A percentile compares a stretch with the other conserved stretches of the same genome.
Conservation (phyloP, 2,329 filamentous ascomycete genomes). For the Scytalidium sp. region DNA sequence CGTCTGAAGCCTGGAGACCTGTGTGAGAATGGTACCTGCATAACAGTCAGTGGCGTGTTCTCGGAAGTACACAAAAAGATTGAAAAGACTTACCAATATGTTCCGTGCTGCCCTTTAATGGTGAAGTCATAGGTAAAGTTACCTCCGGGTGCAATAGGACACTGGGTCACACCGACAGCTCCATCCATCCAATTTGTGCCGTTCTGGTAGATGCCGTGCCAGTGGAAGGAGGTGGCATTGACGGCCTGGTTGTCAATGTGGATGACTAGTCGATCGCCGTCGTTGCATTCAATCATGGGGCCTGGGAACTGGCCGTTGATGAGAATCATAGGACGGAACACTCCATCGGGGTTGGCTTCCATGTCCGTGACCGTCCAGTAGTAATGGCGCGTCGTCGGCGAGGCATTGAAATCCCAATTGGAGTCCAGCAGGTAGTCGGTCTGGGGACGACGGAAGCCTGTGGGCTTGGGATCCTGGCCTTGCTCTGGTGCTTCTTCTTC, state of each 20-base stretch:
- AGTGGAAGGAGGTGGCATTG: constrained; percentile 56
- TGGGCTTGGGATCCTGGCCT: neutral
- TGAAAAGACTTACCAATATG: constrained; percentile 42
- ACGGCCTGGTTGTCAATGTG: constrained; percentile 53
- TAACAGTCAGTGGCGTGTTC: constrained; percentile 45
- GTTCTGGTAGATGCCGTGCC: constrained; percentile 75
- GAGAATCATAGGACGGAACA: constrained; percentile 54
- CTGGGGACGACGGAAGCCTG: neutral
- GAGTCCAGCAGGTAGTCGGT: constrained; percentile 11
- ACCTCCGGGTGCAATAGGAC: constrained; percentile 29
- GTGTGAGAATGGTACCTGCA: constrained; percentile 54
- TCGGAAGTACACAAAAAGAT: constrained; percentile 74
- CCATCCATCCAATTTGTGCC: constrained; percentile 59
- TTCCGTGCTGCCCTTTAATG: constrained; percentile 2
- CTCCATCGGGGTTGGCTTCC: constrained; percentile 54
- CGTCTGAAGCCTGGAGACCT: constrained; percentile 61
- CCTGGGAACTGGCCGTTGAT: constrained; percentile 66
- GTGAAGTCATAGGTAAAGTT: constrained; percentile 7
- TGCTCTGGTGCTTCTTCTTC: neutral
- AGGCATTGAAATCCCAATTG: constrained; percentile 49
- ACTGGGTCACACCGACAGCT: constrained; percentile 32
- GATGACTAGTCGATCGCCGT: constrained; percentile 62
- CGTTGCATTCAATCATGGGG: constrained; percentile 60
- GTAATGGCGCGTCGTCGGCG: constrained; percentile 50
- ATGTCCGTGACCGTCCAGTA: constrained; percentile 55